Base-by-base conservation (phyloP, 1,284 basidiomycete genomes). In the Trametes sp. region DNA sequence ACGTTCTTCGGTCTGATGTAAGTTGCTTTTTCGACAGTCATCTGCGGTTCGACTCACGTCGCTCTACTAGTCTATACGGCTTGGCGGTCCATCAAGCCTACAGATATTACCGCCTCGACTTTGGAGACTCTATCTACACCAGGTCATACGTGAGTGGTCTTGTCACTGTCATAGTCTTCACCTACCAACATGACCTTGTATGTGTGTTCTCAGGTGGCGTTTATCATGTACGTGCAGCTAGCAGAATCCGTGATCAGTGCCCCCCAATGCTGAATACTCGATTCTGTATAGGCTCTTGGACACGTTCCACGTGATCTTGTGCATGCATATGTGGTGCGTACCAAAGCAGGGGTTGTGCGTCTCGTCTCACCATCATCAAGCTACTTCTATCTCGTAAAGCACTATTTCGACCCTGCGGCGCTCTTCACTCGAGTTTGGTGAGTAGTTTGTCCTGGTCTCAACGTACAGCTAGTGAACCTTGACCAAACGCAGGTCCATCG, bases 1-100 rank as follows among this genome's bases (percentile, higher is more conserved):
- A 58, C 56, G 11, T 50, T 48, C 24, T 42, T 44, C 24, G 33
- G 41, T 21, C 45, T 49, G 14, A 54, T 60, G 52, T 54, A 13
- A 33, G 31, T 53, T 4, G 4, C 44, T 26, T 7, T 45, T 23
- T 24, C 21, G 2, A n/a, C 19, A 42, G 29, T 13, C 11, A 5
- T 28, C 23, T n/a, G 23, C 21, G 3, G 8, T 6, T 5, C 8
- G 14, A 33, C 42, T 19, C 35, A 42, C 24, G 54, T 38, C 16
- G 8, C 11, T 16, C 21, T 44, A 23, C 8, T 23, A 44, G 42
- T 4, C 23, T 44, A n/a, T 44, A 44, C 23, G 42, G 42, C 7
- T 23, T 44, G 42, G 19, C 42, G 7, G 2, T 44, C 42, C 42
- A 44, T 24, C 42, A 44, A 24, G 42, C 42, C 16, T 44, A 44